Evolutionary conservation across 495 filamentous ascomycete genomes (phyloP), one percentile per base, ranked within the genome.

Genomic region (Penicillium lagena): DNA sequence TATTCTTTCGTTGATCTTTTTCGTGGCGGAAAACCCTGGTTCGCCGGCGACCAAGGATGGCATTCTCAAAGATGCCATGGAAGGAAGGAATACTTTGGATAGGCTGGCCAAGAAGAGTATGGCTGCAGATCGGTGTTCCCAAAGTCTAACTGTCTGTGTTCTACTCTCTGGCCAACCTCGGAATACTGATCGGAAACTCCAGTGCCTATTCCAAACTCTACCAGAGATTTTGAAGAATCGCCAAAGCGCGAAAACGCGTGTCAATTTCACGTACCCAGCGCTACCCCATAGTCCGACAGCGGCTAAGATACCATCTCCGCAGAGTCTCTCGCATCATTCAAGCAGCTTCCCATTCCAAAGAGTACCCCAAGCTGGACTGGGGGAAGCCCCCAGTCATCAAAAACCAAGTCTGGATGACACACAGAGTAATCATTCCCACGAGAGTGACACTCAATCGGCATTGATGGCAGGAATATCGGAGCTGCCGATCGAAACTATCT

Each of bases 1-100:
- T 17, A 89, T 96, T 36, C 72, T 98, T 8, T 89, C 90, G 0
- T 67, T 97, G 45, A 71, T 96, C 11, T 98, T 90, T 66, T 96
- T 84, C 55, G 88, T 89, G 1, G 64, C 95, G 10, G 91, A 96
- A 62, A 96, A 95, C 55, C 87, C 87, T 12, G 80, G 90, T 45
- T 88, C 85, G 50, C 59, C 77, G 4, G 78, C 72, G 5, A 85
- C 82, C n/a, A 78, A 86, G 32, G 70, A 80, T 31, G 85, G 86
- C 33, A 83, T 96, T 6, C 68, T 96, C 35, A 81, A 81, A 35
- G 90, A 95, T 63, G 91, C 90, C 1, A 76, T 79, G 51, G 85
- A 86, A 49, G 93, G 93, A 8, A 86, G 85, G 59, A 81, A 86
- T 41, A 82, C 87, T n/a, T 73, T 98, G 44, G 77, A 77, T 12